Evolutionary conservation across 352 stramenopile genomes (phyloP), one percentile per base, ranked within the genome.

Genomic region (Aphanomyces astaci): DNA sequence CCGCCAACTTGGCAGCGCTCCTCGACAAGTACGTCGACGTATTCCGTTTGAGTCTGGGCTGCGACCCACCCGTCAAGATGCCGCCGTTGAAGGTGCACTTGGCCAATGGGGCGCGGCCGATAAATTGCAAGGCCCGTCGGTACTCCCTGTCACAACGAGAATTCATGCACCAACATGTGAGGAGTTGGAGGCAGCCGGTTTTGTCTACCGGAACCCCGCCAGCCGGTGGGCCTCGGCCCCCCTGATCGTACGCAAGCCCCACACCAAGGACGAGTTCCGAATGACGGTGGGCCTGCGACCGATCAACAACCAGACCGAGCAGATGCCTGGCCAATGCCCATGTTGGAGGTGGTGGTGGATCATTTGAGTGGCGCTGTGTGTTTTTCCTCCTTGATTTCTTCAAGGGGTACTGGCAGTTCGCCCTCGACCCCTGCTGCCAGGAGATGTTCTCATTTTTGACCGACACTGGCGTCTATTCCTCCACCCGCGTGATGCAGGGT

Each of bases 271-370:
- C 32, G 71, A 33, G 22, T 65, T 43, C 22, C 10, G 63, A 31
- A 70, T 74, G 51, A 71, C 65, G 1, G 36, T 71, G n/a, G 62
- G 73, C 40, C 32, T 28, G 24, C 60, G 72, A 3, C 56, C 19
- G 9, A 56, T 67, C 0, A 77, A 77, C 28, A 51, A 27, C 9
- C 57, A 33, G 3, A 75, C 70, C 0, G 57, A 70, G 39, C 10
- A 60, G 3, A 67, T 75, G 56, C 70, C 0, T 75, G 71, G 46
- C 62, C 65, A 0, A 60, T 71, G 25, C 73, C 62, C 3, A 70
- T 72, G 45, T 30, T 74, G 0, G 33, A 71, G 2, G 69, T 70
- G n/a, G n/a, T n/a, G n/a, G n/a, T n/a, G n/a, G n/a, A n/a, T n/a
- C n/a, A n/a, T n/a, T n/a, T n/a, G n/a, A n/a, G n/a, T n/a, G n/a